Percentiles rank a stretch among this genome's conserved stretches.
These are phyloP conservation scores for Calonectria multiphialidica DNA, from an alignment of 2,329 filamentous ascomycete species.

Conservation along the genomic window DNA sequence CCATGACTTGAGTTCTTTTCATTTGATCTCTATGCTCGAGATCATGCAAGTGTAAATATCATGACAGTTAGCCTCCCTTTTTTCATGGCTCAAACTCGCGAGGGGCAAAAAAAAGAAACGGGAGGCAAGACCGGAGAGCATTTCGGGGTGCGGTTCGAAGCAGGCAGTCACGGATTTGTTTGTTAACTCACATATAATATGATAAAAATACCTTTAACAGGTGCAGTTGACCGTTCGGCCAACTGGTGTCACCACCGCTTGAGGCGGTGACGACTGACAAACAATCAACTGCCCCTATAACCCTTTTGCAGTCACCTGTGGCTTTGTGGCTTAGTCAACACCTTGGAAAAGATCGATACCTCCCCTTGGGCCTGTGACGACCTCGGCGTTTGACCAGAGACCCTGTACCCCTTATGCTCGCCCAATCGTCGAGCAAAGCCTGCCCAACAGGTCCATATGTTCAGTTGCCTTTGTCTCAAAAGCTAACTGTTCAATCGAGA, in stretches of 20 bases:
- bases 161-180: not conserved
- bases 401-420: not conserved
- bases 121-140: not conserved
- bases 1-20: too few species aligned
- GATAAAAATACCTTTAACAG: not conserved
- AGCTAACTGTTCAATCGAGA: too few species aligned
- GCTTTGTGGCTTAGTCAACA: not conserved
- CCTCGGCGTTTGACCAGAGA: too few species aligned
- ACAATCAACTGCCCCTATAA: not conserved
- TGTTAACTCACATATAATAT: not conserved
- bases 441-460: too few species aligned
- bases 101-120: not conserved
- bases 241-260: not conserved
- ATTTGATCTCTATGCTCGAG: too few species aligned
- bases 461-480: too few species aligned
- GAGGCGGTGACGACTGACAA: not conserved
- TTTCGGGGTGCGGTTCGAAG: not conserved
- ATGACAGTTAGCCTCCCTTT: too few species aligned
- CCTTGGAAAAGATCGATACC: not conserved
- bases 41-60: too few species aligned
- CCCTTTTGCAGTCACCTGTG: not conserved
- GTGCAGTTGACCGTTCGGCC: not conserved
- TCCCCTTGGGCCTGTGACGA: too few species aligned
- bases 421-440: too few species aligned
- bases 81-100: too few species aligned